A percentile compares a stretch with the other conserved stretches of the same genome.
Conservation (phyloP, 2,329 filamentous ascomycete genomes). For the Tolypocladium amazonense region DNA sequence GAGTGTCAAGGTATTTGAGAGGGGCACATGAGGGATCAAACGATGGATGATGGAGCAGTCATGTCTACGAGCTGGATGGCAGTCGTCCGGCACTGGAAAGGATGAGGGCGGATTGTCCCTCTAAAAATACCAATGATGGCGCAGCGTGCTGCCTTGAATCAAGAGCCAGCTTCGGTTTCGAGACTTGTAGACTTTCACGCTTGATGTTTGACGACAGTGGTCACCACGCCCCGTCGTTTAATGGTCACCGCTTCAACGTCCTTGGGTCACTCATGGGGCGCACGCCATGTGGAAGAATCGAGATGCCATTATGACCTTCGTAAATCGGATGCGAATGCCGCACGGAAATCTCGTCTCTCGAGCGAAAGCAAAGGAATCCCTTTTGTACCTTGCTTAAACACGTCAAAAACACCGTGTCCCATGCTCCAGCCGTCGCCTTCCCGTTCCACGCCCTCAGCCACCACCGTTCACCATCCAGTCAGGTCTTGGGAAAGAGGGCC, state of each 20-base stretch:
- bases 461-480: background rate
- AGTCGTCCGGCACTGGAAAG: background rate
- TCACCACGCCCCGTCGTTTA: background rate
- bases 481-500: background rate
- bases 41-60: background rate
- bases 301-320: conserved; percentile 24
- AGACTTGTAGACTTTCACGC: background rate
- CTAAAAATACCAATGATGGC: background rate
- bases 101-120: background rate
- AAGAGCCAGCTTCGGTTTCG: background rate
- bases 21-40: conserved; percentile 37
- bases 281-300: conserved; percentile 14
- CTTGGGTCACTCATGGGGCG: conserved; percentile 6
- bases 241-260: background rate
- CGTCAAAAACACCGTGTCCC: conserved; percentile 23
- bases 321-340: conserved; percentile 14
- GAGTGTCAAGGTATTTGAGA: conserved; percentile 71
- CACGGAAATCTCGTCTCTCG: conserved; percentile 15
- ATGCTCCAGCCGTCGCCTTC: conserved; percentile 21
- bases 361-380: conserved; percentile 14
- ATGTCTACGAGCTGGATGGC: background rate
- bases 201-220: background rate
- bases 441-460: background rate
- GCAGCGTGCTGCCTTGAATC: background rate
- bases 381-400: conserved; percentile 20